phyloP scores from a whole-genome alignment of 2,329 filamentous ascomycete species.

The Monosporascus sp. region DNA sequence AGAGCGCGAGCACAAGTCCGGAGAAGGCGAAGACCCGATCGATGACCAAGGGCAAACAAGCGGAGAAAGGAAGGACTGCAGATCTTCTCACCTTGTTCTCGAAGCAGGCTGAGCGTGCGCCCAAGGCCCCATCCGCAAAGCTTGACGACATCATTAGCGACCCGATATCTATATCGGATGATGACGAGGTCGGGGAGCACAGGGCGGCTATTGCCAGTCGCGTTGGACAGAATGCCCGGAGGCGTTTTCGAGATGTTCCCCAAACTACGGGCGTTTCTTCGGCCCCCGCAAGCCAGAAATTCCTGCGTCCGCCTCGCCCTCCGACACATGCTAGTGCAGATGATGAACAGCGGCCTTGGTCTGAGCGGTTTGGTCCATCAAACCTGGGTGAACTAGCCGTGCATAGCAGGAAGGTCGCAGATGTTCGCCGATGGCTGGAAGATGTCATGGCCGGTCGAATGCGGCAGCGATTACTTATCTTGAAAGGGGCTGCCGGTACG shows the following conservation, averaged over 20 bases:
- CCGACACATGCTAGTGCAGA: slow-evolving; percentile 25
- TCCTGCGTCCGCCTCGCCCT: slow-evolving; percentile 39
- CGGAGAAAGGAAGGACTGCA: slow-evolving; percentile 49
- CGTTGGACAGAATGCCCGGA: slow-evolving; percentile 51
- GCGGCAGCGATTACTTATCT: slow-evolving; percentile 69
- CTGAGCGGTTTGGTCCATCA: slow-evolving; percentile 72
- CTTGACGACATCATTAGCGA: slow-evolving; percentile 49
- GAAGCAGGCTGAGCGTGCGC: slow-evolving; percentile 50
- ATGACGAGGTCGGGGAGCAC: slow-evolving; percentile 50
- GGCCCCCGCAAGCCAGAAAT: slow-evolving; percentile 42
- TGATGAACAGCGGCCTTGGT: slow-evolving; percentile 72
- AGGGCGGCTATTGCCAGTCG: slow-evolving; percentile 48
- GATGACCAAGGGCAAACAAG: slow-evolving; percentile 29
- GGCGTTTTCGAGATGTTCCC: slow-evolving; percentile 39
- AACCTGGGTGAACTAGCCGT: slow-evolving; percentile 82
- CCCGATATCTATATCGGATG: slow-evolving; percentile 58
- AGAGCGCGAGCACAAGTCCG: slow-evolving; percentile 41
- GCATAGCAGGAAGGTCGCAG: slow-evolving; percentile 87
- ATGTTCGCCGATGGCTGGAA: slow-evolving; percentile 79
- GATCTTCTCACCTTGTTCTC: slow-evolving; percentile 58
- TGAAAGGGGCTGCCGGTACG: slow-evolving; percentile 86
- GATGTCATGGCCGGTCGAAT: slow-evolving; percentile 62
- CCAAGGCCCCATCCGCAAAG: slow-evolving; percentile 26
- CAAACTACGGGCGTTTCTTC: slow-evolving; percentile 18
- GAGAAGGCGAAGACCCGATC: slow-evolving; percentile 33